Evolutionary conservation across 345 rosid genomes (phyloP), one percentile per base, ranked within the genome.

Genomic region (Hibiscus mutabilis): DNA sequence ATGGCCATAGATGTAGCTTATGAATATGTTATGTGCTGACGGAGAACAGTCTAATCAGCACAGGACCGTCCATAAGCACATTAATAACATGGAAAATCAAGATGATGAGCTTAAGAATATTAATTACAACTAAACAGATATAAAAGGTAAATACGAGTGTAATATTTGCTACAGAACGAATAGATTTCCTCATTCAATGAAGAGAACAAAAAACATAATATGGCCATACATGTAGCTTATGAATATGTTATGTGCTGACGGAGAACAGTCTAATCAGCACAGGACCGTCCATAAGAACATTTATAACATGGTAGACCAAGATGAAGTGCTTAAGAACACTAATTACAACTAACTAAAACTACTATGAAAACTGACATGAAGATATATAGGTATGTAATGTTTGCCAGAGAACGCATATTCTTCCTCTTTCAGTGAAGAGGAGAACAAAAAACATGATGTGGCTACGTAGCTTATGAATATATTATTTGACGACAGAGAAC

Each of bases 221-320:
- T 19, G 55, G 22, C 75, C 15, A 1, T 47, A 35, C 18, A 25
- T 76, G 24, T 72, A 66, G 80, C 79, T 66, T 58, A 78, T 73
- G 81, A 55, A 55, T 57, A 62, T 70, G 77, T 83, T 80, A 71
- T 72, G 69, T 70, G 76, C 78, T 47, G 65, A 78, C 0, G 66
- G 53, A 49, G n/a, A 16, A 49, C 53, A 49, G 15, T 49, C 53
- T 49, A 49, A 49, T 49, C 53, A 16, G 53, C 53, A 63, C 51
- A 37, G 51, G 68, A 63, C 51, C 46, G 31, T 64, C 68, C 51
- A 64, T 40, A 64, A 42, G 52, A 31, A 40, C n/a, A 1, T 3
- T 12, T 40, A 42, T 4, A 42, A 49, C 51, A 64, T 2, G 52
- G 52, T 4, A 8, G 1, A 66, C 25, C 21, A 47, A 42, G 57